Conservation (phyloP, 345 rosid genomes). For the Kernera saxatilis region DNA sequence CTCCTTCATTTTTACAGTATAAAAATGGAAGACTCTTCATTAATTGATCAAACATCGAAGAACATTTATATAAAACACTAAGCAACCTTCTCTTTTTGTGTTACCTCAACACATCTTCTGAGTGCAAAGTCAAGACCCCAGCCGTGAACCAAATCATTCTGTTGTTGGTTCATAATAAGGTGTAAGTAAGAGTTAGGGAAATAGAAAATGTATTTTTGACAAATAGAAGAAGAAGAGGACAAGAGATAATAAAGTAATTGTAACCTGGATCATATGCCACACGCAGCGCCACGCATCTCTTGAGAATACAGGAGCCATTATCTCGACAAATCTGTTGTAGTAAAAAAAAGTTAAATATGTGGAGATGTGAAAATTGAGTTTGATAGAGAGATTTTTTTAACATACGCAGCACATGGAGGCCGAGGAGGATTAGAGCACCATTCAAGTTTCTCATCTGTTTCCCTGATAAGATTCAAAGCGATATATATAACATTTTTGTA, state of each 20-base stretch:
- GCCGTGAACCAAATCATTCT: constrained; percentile 98
- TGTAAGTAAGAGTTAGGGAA: neutral
- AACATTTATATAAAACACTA: neutral
- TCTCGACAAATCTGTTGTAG: constrained; percentile 83
- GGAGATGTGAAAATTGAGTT: neutral
- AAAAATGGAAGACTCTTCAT: neutral
- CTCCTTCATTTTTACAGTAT: constrained; percentile 37
- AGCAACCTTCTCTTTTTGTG: neutral
- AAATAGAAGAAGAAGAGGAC: neutral
- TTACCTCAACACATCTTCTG: constrained; percentile 80
- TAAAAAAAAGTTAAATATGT: constrained; percentile 6
- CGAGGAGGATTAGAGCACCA: constrained; percentile 74
- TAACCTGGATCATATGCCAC: constrained; percentile 95
- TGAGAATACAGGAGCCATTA: constrained; percentile 97
- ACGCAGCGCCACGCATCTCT: constrained; percentile 89
- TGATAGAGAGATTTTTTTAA: neutral
- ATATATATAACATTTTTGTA: neutral
- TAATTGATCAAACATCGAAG: neutral
- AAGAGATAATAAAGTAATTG: neutral
- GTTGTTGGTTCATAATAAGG: constrained; percentile 18
- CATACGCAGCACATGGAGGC: constrained; percentile 98
- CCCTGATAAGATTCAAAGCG: constrained; percentile 37
- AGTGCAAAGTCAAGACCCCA: constrained; percentile 99
- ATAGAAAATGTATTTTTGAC: neutral
- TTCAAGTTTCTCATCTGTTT: constrained; percentile 66